These are phyloP conservation scores for Venturia carpophila DNA, from an alignment of 2,329 filamentous ascomycete species.

Conservation along the genomic window DNA sequence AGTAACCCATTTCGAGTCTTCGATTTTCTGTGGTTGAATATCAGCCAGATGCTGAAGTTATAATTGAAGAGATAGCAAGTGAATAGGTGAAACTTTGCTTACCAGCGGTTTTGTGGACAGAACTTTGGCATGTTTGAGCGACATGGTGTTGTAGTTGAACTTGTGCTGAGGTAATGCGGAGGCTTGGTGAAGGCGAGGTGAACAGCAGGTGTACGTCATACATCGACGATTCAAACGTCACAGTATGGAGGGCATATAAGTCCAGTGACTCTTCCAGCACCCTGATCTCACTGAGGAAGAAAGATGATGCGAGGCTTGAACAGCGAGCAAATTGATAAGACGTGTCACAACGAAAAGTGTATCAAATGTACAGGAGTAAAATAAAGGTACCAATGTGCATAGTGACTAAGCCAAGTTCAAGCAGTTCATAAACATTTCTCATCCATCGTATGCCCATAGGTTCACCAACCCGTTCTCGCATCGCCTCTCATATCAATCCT, in stretches of 20 bases:
- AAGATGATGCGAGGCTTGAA: too few relatives aligned
- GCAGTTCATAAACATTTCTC: conserved; percentile 1
- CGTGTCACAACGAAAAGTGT: neutral
- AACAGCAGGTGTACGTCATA: neutral
- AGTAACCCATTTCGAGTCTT: conserved; percentile 35
- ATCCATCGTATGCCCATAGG: neutral
- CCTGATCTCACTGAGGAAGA: neutral
- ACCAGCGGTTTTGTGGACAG: conserved; percentile 32
- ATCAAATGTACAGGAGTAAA: neutral
- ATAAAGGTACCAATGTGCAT: neutral
- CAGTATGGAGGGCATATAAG: neutral
- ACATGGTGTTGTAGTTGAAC: neutral
- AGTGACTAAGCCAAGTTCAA: neutral
- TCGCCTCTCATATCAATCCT: neutral
- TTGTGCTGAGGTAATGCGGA: neutral
- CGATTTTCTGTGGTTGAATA: conserved; percentile 26
- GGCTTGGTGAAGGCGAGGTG: neutral
- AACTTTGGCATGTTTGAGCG: conserved; percentile 27
- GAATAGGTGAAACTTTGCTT: conserved; percentile 19
- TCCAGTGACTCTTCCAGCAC: neutral
- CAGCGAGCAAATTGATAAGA: too few relatives aligned
- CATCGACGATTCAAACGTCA: neutral
- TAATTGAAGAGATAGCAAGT: neutral
- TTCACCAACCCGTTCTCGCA: neutral
- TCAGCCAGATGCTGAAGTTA: neutral